These are phyloP conservation scores for Neurospora sp. DNA, from an alignment of 495 filamentous ascomycete genomes.

Conservation along the genomic window DNA sequence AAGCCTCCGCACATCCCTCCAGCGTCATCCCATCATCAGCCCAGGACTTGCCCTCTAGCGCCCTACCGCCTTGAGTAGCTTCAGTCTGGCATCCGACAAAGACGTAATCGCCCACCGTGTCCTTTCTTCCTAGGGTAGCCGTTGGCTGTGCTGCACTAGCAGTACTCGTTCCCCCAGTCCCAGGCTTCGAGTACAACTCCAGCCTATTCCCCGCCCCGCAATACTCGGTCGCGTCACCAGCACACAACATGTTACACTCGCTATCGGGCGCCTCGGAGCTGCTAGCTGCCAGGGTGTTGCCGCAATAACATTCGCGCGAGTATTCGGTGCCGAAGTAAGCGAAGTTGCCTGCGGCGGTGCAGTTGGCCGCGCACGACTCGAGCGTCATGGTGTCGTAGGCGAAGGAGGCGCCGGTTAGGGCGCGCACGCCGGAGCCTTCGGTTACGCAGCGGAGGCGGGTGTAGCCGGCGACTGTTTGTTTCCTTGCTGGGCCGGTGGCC, in stretches of 20 bases:
- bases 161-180: constrained; percentile 16
- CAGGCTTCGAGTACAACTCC: constrained; percentile 36
- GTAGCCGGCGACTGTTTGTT: constrained; percentile 30
- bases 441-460: constrained; percentile 35
- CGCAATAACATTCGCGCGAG: constrained; percentile 43
- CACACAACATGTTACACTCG: constrained; percentile 44
- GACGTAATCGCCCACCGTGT: constrained; percentile 26
- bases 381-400: constrained; percentile 42
- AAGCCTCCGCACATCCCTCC: constrained; percentile 30
- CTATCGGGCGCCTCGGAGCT: constrained; percentile 27
- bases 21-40: constrained; percentile 31
- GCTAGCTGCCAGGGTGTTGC: constrained; percentile 30
- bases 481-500: constrained; percentile 13
- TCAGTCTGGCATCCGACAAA: constrained; percentile 39
- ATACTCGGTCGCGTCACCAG: constrained; percentile 32
- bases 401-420: constrained; percentile 25
- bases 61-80: constrained; percentile 16
- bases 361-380: constrained; percentile 36
- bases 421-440: constrained; percentile 32
- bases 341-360: constrained; percentile 24
- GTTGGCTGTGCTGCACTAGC: constrained; percentile 23
- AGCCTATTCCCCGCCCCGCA: constrained; percentile 37
- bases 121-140: constrained; percentile 20
- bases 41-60: constrained; percentile 14
- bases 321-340: constrained; percentile 41